Percentiles rank a stretch among this genome's conserved stretches.
phyloP scores from a whole-genome alignment of 768 basidiomycete species.

The Leccinum rimulosum region DNA sequence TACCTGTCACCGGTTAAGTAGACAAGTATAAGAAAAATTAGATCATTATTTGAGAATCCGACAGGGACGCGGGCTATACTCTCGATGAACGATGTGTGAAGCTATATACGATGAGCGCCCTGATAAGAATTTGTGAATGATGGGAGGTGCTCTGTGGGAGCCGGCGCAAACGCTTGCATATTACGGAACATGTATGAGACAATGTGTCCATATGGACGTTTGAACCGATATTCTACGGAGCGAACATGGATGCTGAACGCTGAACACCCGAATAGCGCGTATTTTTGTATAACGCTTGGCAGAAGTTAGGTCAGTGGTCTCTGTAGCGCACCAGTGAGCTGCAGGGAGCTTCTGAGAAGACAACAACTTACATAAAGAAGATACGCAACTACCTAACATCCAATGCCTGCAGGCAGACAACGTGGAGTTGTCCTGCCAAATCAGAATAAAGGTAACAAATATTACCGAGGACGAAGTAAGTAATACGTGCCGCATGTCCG shows the following conservation, averaged over 20 bases:
- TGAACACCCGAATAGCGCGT: background rate
- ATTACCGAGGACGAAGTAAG: conserved; percentile 31
- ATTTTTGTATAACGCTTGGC: background rate
- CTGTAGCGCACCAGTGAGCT: background rate
- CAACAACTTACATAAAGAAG: conserved; percentile 44
- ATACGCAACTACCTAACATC: conserved; percentile 38
- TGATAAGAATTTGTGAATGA: conserved; percentile 52
- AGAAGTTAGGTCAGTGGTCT: background rate
- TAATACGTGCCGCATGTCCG: conserved; percentile 33
- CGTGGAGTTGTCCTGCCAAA: conserved; percentile 52
- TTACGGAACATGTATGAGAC: conserved; percentile 11
- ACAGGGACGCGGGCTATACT: conserved; percentile 29
- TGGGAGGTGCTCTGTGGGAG: conserved; percentile 40
- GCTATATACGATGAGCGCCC: conserved; percentile 37
- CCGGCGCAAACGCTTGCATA: conserved; percentile 9
- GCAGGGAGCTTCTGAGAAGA: conserved; percentile 9
- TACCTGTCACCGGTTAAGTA: conserved; percentile 22
- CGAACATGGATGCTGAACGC: background rate
- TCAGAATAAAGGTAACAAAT: conserved; percentile 51
- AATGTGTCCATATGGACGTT: background rate
- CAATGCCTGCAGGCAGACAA: conserved; percentile 76
- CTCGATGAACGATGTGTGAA: conserved; percentile 31
- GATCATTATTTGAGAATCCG: conserved; percentile 28
- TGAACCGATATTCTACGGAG: background rate
- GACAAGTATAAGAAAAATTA: conserved; percentile 16